Percentiles rank a stretch among this genome's conserved stretches.
Evolutionary conservation across 2,329 filamentous ascomycete genomes (phyloP).

Genomic region (Verticillium nonalfalfae): DNA sequence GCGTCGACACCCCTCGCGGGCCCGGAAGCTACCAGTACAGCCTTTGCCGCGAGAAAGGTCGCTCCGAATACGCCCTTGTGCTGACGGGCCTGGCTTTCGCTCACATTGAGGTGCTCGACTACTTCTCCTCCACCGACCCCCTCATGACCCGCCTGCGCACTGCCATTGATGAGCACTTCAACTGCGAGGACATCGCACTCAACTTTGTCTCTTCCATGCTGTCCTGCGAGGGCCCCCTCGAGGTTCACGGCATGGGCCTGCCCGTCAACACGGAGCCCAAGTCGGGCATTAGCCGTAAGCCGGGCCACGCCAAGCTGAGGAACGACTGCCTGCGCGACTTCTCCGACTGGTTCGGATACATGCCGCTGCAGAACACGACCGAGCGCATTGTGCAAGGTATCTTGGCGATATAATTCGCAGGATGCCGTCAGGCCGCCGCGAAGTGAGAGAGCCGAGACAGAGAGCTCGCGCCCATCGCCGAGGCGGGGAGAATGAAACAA

Average conservation of each 20-base stretch:
- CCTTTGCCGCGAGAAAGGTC: slow-evolving; percentile 20
- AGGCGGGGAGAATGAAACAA: too few species aligned
- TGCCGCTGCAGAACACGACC: slow-evolving; percentile 18
- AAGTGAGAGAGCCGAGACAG: too few species aligned
- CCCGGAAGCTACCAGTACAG: slow-evolving; percentile 22
- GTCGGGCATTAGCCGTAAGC: slow-evolving; percentile 24
- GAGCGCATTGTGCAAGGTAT: background rate
- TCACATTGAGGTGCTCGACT: slow-evolving; percentile 29
- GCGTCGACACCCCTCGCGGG: slow-evolving; percentile 16
- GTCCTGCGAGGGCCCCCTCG: slow-evolving; percentile 25
- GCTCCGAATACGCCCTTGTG: slow-evolving; percentile 25
- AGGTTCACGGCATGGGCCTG: slow-evolving; percentile 22
- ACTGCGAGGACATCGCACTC: slow-evolving; percentile 34
- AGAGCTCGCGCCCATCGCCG: too few species aligned
- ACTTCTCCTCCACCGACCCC: slow-evolving; percentile 26
- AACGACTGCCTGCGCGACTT: slow-evolving; percentile 27
- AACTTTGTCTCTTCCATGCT: slow-evolving; percentile 27
- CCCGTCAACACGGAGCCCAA: slow-evolving; percentile 23
- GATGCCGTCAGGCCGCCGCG: too few species aligned
- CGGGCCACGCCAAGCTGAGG: slow-evolving; percentile 24
- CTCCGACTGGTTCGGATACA: slow-evolving; percentile 23
- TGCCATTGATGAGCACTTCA: slow-evolving; percentile 30
- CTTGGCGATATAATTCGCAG: background rate
- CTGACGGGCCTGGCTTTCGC: slow-evolving; percentile 29
- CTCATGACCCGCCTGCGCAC: slow-evolving; percentile 22